phyloP scores from a whole-genome alignment of 2,329 filamentous ascomycete genomes.

The Hyphodiscus sp. region DNA sequence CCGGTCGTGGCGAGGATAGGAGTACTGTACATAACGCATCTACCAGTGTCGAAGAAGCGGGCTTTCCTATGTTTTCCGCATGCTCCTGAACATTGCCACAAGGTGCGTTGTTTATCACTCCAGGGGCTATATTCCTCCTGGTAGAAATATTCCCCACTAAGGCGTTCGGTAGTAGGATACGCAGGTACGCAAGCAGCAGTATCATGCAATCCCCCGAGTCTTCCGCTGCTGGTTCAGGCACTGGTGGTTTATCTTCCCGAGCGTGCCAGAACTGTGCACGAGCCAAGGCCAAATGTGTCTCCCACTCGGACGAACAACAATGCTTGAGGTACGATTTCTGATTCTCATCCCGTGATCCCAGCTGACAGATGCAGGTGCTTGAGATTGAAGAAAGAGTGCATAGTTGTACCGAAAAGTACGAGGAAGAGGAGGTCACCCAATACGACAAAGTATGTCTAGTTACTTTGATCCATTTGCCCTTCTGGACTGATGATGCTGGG shows the following conservation, averaged over 20 bases:
- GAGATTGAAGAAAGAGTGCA: conserved; percentile 20
- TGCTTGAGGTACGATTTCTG: conserved; percentile 14
- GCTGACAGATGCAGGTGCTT: conserved; percentile 9
- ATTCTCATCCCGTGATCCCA: neutral
- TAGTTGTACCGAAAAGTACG: conserved; percentile 8
- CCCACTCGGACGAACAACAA: conserved; percentile 1
- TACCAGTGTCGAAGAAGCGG: no score
- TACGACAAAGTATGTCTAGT: conserved; percentile 11
- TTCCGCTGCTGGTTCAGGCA: neutral
- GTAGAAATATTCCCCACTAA: no score
- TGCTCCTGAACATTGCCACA: no score
- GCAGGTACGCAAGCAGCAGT: no score
- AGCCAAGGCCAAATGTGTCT: conserved; percentile 21
- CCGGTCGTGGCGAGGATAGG: no score
- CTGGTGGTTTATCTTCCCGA: neutral
- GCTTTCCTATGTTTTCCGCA: no score
- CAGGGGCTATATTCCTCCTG: no score
- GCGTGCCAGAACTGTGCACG: conserved; percentile 17
- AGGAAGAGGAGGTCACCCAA: conserved; percentile 19
- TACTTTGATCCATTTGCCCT: neutral
- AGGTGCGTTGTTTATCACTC: no score
- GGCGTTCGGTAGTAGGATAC: no score
- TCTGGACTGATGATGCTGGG: neutral
- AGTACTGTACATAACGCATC: no score
- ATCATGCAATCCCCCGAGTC: neutral